Evolutionary conservation across 2,329 filamentous ascomycete species (phyloP).

Genomic region (Paraphaeosphaeria sporulosa): DNA sequence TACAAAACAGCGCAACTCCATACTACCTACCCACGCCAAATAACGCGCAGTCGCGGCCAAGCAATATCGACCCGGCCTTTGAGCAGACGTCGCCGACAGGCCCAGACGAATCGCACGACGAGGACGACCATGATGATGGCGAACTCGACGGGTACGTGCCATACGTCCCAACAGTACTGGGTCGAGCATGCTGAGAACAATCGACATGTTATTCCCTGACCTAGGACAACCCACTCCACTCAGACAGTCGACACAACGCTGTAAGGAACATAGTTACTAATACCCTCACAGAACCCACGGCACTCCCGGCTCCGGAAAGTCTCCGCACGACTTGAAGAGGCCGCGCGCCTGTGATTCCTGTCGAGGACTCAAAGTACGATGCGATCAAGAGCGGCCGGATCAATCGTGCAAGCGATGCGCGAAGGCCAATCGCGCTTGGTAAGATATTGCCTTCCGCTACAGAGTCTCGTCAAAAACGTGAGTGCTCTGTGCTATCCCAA

Average conservation of each 20-base stretch:
- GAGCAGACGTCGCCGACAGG: conserved; percentile 40
- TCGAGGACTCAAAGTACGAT: conserved; percentile 64
- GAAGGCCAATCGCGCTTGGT: conserved; percentile 78
- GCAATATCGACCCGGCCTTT: conserved; percentile 41
- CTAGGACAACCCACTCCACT: no score
- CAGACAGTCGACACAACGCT: neutral
- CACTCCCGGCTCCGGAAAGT: conserved; percentile 42
- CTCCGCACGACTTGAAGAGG: conserved; percentile 52
- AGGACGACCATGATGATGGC: conserved; percentile 41
- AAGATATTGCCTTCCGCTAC: neutral
- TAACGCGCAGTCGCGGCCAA: conserved; percentile 27
- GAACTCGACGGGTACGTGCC: conserved; percentile 39
- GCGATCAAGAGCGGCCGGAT: conserved; percentile 76
- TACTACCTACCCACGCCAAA: conserved; percentile 43
- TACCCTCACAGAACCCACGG: conserved; percentile 27
- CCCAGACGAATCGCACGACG: conserved; percentile 31
- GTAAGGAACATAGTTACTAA: conserved; percentile 9
- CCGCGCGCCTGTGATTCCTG: conserved; percentile 58
- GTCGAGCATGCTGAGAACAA: no score
- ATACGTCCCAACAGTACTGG: no score
- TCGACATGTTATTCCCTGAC: no score
- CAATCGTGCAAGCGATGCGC: conserved; percentile 71
- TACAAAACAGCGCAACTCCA: conserved; percentile 35
- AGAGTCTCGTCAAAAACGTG: no score
- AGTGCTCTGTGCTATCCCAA: no score